These are phyloP conservation scores for Microcyclospora pomicola DNA, from an alignment of 2,329 filamentous ascomycete species.

Conservation along the genomic window DNA sequence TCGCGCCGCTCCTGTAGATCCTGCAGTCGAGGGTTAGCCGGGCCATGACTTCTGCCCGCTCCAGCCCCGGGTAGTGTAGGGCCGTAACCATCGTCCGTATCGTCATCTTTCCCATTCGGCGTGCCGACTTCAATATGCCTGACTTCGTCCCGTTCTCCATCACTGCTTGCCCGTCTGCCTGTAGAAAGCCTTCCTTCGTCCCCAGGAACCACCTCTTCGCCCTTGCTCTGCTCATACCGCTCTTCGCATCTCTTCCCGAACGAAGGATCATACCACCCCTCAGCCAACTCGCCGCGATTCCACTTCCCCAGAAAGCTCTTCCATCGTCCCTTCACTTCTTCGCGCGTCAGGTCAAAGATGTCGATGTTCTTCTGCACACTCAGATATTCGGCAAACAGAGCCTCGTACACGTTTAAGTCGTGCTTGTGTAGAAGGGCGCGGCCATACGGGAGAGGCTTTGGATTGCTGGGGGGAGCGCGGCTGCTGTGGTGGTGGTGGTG, in stretches of 20 bases:
- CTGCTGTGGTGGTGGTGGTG: background rate
- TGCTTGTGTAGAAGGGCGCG: constrained; percentile 48
- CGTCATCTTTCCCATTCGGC: constrained; percentile 14
- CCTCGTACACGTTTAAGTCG: constrained; percentile 51
- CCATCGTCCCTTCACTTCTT: constrained; percentile 74
- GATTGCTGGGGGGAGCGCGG: background rate
- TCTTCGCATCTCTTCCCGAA: constrained; percentile 44
- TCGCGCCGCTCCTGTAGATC: constrained; percentile 54
- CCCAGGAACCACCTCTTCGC: background rate
- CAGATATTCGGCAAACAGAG: constrained; percentile 71
- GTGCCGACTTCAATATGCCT: constrained; percentile 1
- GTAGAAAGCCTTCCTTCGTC: background rate
- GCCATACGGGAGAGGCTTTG: constrained; percentile 10
- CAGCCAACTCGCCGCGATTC: constrained; percentile 76
- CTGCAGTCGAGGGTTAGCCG: constrained; percentile 52
- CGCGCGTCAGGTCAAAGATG: constrained; percentile 54
- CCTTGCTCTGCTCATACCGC: constrained; percentile 10
- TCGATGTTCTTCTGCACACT: constrained; percentile 72
- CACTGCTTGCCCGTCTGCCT: background rate
- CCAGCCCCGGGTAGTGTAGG: constrained; percentile 33
- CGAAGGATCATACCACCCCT: constrained; percentile 84
- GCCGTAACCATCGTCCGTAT: constrained; percentile 45
- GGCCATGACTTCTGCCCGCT: constrained; percentile 31
- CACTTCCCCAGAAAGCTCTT: constrained; percentile 87
- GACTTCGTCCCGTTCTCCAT: background rate